Base-by-base conservation (phyloP, 495 filamentous ascomycete species). In the Chaetomium tenue region DNA sequence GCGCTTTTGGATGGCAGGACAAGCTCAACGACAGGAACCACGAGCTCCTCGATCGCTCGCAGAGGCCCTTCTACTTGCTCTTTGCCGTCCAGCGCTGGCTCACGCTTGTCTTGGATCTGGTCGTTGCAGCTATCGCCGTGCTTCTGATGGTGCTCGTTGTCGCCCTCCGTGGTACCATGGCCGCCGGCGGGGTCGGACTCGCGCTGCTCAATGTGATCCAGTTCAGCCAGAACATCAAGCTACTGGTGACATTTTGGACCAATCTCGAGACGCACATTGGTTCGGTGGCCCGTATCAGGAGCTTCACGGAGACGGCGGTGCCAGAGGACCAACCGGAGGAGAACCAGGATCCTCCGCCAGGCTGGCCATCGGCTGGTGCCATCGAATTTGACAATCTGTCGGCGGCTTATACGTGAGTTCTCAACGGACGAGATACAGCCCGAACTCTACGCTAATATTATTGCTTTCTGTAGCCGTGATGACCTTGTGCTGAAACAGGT, bases 201-300 rank as follows among this genome's bases (percentile, higher is more conserved):
- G 73, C 72, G 2, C 63, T 72, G 16, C 70, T 77, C 40, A 73
- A 73, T 16, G 64, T 77, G 0, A 70, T 75, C 23, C 66, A 70
- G 63, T 70, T 77, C 50, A 70, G 71, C 42, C 69, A 73, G 25
- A 78, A 69, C 46, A 70, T 72, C 40, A 76, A 68, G 63, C 66
- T 81, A 37, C 66, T 72, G 9, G 76, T 83, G 22, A 71, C 64
- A 18, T 72, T 62, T 23, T 86, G 78, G 77, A 83, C 82, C 0
- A 63, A 66, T n/a, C 67, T 86, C 11, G 84, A 87, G 61, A 83
- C 78, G 1, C 82, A 78, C 0, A 74, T 86, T 28, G 84, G 83
- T 2, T 82, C 83, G 0, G 75, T 87, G 8, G 70, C 81, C 1
- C 72, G 83, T 6, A 69, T 86, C 1, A 71, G 71, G 60, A 67